Conservation (phyloP, 805 yeast species). For the Jamesozyma spencerorum region DNA sequence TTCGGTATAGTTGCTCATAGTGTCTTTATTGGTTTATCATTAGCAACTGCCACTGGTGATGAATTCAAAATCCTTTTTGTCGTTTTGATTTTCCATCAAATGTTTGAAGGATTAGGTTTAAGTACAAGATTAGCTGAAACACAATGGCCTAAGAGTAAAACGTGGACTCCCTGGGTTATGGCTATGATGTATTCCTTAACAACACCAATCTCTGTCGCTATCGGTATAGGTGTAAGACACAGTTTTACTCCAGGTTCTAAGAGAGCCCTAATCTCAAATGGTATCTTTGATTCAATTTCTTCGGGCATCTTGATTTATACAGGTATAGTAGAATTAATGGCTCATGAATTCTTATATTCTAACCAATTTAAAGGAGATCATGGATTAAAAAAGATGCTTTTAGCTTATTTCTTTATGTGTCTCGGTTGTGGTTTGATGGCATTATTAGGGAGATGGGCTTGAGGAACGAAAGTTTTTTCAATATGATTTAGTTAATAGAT, state of each 20-base stretch:
- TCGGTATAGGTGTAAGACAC: conserved; percentile 61
- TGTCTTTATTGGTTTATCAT: conserved; percentile 59
- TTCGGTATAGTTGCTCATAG: conserved; percentile 71
- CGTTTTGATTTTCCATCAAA: conserved; percentile 65
- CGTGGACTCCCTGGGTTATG: conserved; percentile 36
- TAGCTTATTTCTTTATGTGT: conserved; percentile 36
- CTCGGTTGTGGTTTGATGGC: conserved; percentile 67
- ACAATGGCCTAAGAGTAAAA: conserved; percentile 40
- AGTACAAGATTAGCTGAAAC: conserved; percentile 61
- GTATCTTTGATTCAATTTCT: conserved; percentile 60
- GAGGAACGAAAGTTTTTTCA: background rate
- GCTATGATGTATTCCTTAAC: conserved; percentile 45
- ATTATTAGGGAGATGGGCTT: conserved; percentile 61
- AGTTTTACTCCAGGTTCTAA: conserved; percentile 47
- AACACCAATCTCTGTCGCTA: conserved; percentile 66
- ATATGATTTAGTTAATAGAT: background rate
- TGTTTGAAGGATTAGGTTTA: conserved; percentile 72
- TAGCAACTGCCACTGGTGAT: conserved; percentile 50
- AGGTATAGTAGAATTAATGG: conserved; percentile 66
- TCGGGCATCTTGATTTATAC: conserved; percentile 66
- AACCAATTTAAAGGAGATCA: conserved; percentile 54
- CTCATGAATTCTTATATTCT: conserved; percentile 58
- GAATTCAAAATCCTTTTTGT: conserved; percentile 56
- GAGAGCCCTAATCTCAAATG: conserved; percentile 47
- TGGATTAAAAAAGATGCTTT: conserved; percentile 43